phyloP scores from a whole-genome alignment of 805 yeast species.

The Groenewaldozyma tartarivorans region DNA sequence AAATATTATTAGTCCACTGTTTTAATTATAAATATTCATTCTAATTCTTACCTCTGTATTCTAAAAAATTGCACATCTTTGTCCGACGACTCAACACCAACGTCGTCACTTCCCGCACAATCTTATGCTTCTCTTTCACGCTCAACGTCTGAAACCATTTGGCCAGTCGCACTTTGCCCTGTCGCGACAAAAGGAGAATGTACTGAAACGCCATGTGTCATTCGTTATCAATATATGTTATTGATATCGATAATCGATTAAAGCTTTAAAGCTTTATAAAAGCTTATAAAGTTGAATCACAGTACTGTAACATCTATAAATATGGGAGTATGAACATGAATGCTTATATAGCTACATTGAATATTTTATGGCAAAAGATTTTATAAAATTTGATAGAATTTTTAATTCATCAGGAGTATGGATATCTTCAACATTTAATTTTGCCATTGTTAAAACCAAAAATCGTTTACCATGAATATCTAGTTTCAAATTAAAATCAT shows the following conservation, averaged over 20 bases:
- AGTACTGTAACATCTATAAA: no score
- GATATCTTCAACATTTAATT: background rate
- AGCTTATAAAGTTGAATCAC: no score
- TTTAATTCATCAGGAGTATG: background rate
- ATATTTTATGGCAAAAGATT: background rate
- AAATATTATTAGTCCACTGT: background rate
- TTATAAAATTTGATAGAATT: background rate
- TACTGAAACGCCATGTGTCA: conserved; percentile 64
- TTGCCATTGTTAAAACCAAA: background rate
- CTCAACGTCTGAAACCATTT: conserved; percentile 86
- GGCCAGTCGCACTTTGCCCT: conserved; percentile 86
- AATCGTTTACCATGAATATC: conserved; percentile 28
- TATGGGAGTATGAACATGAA: no score
- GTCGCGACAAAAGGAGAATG: conserved; percentile 75
- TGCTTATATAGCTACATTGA: no score
- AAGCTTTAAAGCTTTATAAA: no score
- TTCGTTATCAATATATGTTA: conserved; percentile 41
- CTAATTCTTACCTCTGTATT: conserved; percentile 45
- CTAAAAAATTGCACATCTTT: conserved; percentile 92
- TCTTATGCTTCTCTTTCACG: conserved; percentile 78
- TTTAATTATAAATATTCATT: background rate
- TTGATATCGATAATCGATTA: no score
- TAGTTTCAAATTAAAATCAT: conserved; percentile 67
- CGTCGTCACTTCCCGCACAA: conserved; percentile 78
- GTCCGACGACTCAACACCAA: conserved; percentile 76